Conservation (phyloP, 305 asterid species). For the Fraxinus velutina region DNA sequence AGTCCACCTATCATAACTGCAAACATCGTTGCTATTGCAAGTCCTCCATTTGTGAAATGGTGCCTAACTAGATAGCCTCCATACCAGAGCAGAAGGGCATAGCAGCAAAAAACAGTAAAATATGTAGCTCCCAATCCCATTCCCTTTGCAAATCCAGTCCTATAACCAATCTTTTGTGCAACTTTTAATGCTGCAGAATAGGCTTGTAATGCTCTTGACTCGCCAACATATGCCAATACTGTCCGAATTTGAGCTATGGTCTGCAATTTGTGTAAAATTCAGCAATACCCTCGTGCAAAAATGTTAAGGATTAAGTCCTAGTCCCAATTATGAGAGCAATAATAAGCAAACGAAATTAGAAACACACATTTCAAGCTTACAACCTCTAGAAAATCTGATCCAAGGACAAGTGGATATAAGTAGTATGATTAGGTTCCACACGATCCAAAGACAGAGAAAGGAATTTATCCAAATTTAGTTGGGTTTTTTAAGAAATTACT, state of each 20-base stretch:
- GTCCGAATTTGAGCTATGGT: conserved; percentile 88
- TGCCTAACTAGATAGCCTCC: conserved; percentile 94
- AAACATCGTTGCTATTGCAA: conserved; percentile 94
- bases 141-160: conserved; percentile 83
- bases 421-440: background rate
- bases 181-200: conserved; percentile 71
- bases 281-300: conserved; percentile 9
- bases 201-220: conserved; percentile 74
- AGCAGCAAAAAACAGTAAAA: conserved; percentile 85
- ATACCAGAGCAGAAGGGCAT: conserved; percentile 92
- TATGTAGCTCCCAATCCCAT: conserved; percentile 88
- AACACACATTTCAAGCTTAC: background rate
- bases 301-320: background rate
- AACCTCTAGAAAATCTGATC: background rate
- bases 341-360: background rate
- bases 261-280: conserved; percentile 40
- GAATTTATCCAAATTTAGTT: background rate
- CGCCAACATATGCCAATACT: conserved; percentile 82
- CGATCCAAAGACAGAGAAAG: background rate
- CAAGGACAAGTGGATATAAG: background rate
- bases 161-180: conserved; percentile 78
- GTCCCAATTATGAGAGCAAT: background rate
- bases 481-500: background rate
- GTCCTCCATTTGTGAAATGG: conserved; percentile 89
- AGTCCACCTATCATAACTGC: conserved; percentile 99